Evolutionary conservation across 2,329 filamentous ascomycete genomes (phyloP), one percentile per base, ranked within the genome.

Genomic region (Aspergillus costaricaensis): DNA sequence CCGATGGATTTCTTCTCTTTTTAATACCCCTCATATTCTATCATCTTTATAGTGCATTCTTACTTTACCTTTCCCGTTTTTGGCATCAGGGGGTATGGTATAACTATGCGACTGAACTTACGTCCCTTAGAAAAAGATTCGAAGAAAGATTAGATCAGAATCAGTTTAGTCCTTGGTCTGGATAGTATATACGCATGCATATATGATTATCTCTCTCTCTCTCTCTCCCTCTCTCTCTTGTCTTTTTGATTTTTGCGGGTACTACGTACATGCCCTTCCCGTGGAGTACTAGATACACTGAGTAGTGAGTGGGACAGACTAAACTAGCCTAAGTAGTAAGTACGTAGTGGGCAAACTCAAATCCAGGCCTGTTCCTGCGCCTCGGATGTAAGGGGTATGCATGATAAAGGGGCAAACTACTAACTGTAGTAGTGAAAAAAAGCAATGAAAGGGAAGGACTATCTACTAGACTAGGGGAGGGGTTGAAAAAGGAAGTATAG

Each of bases 1-100:
- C 23, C n/a, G 12, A 41, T 43, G 0, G 9, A 19, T 36, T 30
- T 19, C 32, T 30, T 51, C 32, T 21, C 38, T 32, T 32, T 43
- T 32, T 55, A 55, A 55, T 55, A 55, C 52, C 52, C 23, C 25
- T 49, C 8, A 17, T 30, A 27, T 25, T 15, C 17, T 44, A 52
- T 39, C 39, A 52, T 30, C 15, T 32, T 19, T 44, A 30, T 27
- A 19, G 43, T 7, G 14, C 23, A 5, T 17, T 32, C 6, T n/a
- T 27, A 54, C 57, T 55, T 41, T 58, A 52, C 32, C 60, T 56
- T 55, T 55, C 59, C 49, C 51, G 59, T 64, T 39, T 23, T 36
- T 25, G 23, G 17, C 36, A 43, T 41, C 17, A n/a, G 39, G 14
- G 30, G 39, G 23, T 44, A 30, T 27, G 25, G 38, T 17, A 17